phyloP scores from a whole-genome alignment of 768 basidiomycete species.

The Hydnomerulius pinastri region DNA sequence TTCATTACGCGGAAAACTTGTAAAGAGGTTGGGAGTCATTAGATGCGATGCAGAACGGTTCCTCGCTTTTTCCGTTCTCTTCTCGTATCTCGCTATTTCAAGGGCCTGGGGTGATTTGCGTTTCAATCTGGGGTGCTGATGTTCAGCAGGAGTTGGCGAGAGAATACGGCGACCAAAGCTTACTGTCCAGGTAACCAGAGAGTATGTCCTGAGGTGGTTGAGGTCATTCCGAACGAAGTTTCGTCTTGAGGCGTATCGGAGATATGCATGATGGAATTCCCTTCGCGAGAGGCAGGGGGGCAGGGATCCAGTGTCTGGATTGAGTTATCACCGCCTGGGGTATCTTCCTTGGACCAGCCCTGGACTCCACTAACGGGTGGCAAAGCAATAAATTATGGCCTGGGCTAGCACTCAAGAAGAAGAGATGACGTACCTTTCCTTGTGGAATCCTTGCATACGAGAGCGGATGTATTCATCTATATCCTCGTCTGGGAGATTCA shows the following conservation, averaged over 20 bases:
- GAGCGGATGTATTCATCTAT: constrained; percentile 47
- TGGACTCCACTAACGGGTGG: constrained; percentile 6
- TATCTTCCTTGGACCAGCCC: not conserved
- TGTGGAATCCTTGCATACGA: constrained; percentile 17
- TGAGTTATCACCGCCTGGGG: constrained; percentile 1
- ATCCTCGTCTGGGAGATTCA: constrained; percentile 57
- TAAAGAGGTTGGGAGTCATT: not conserved
- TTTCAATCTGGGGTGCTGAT: constrained; percentile 8
- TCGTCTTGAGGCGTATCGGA: not conserved
- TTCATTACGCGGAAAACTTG: constrained; percentile 1
- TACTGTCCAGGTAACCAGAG: constrained; percentile 8
- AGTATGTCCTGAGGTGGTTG: not conserved
- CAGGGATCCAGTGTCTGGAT: not conserved
- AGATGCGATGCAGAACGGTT: not conserved
- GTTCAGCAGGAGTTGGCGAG: not conserved
- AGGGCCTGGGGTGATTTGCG: not conserved
- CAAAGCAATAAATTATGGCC: not conserved
- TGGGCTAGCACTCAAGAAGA: not conserved
- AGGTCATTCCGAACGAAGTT: not conserved
- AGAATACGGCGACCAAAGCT: constrained; percentile 1
- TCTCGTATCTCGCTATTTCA: not conserved
- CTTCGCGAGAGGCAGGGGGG: not conserved
- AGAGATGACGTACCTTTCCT: constrained; percentile 16
- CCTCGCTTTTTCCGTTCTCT: not conserved
- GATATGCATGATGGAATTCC: not conserved